A percentile compares a stretch with the other conserved stretches of the same genome.
Conservation (phyloP, 2,329 filamentous ascomycete genomes). For the Didymella pinodella region DNA sequence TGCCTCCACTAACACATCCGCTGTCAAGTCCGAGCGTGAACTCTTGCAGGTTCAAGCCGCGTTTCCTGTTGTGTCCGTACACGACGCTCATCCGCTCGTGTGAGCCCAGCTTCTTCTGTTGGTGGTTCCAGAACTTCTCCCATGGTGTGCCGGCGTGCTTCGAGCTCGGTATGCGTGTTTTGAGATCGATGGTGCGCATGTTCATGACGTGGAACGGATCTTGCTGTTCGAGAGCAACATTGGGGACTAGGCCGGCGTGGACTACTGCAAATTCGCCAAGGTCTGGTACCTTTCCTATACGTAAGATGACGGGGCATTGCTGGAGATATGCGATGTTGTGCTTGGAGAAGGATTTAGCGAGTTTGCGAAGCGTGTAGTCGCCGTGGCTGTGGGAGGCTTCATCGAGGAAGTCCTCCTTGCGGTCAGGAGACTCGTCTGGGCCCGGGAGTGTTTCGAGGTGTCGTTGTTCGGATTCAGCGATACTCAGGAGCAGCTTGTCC, state of each 20-base stretch:
- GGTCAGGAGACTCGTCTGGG: constrained; percentile 44
- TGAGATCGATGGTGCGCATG: constrained; percentile 79
- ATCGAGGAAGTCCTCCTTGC: constrained; percentile 40
- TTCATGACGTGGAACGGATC: constrained; percentile 88
- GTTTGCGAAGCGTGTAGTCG: constrained; percentile 56
- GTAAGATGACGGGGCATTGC: constrained; percentile 78
- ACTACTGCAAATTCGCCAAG: constrained; percentile 76
- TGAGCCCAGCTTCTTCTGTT: constrained; percentile 45
- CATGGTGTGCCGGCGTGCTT: constrained; percentile 68
- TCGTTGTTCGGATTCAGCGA: constrained; percentile 52
- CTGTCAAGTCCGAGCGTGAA: constrained; percentile 89
- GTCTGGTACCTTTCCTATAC: constrained; percentile 68
- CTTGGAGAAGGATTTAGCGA: constrained; percentile 64
- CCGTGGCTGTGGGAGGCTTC: constrained; percentile 44
- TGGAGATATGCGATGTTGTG: constrained; percentile 74
- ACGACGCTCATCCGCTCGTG: constrained; percentile 70
- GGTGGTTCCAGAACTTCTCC: constrained; percentile 67
- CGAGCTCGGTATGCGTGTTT: constrained; percentile 64
- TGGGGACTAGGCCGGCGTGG: constrained; percentile 85
- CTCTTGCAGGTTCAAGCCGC: constrained; percentile 69
- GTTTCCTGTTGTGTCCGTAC: constrained; percentile 73
- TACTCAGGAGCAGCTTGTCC: constrained; percentile 78
- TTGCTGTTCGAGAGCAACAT: constrained; percentile 71
- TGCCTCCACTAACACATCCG: constrained; percentile 77
- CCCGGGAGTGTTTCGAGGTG: constrained; percentile 32